Base-by-base conservation (phyloP, 352 stramenopile species). In the Globisporangium echinulatum region DNA sequence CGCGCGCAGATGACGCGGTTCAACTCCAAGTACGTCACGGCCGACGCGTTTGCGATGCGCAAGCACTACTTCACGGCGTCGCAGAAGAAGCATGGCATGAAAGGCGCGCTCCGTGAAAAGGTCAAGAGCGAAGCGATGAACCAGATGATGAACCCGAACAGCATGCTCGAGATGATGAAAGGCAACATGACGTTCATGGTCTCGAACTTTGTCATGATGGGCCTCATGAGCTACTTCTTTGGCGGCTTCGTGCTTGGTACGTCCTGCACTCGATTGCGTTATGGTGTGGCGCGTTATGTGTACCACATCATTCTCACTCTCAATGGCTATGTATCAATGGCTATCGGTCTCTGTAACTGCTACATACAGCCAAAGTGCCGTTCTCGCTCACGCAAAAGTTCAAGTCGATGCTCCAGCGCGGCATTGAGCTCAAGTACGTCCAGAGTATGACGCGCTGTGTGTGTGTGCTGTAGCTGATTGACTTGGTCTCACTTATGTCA, bases 151-250 rank as follows among this genome's bases (percentile, higher is more conserved):
- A 97, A 98, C 70, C 94, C 96, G 40, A 93, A 97, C 68, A 89
- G 81, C 54, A 99, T 99, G 95, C 93, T 99, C 62, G 94, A 98
- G 69, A 97, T 97, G 82, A 98, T 99, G 92, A 99, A 99, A 79
- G 95, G 96, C 61, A 98, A 99, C 71, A 98, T 99, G 88, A 97
- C 92, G 13, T 98, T 98, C 62, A 98, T 99, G 92, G 88, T 98
- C 17, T 98, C 97, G 67, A 99, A 99, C 75, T 98, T 99, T 77
- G 94, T 98, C 67, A 99, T 99, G 96, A 99, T 99, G 96, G 94
- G 96, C 37, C 95, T 98, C 59, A 98, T 99, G 74, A 96, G 88
- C 69, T 98, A 98, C 76, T 99, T 99, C 70, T 99, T 99, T 64
- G 83, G 84, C 58, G 97, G 97, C 54, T 99, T 99, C 63, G 96